phyloP scores from a whole-genome alignment of 768 basidiomycete species.

The Hortiboletus flavorubellus region DNA sequence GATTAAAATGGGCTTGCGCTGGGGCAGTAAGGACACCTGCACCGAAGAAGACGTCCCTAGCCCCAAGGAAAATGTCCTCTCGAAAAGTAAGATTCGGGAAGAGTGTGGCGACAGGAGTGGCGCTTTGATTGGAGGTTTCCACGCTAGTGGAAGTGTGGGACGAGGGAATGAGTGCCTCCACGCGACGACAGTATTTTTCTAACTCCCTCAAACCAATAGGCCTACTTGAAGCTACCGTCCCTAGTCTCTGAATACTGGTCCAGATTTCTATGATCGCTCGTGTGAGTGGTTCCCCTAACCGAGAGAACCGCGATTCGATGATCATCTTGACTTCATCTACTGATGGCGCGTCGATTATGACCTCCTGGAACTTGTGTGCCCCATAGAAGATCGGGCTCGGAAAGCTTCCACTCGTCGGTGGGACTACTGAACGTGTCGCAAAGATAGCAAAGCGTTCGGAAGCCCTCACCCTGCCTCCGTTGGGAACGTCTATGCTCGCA shows the following conservation, averaged over 20 bases:
- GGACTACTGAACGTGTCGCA: conserved; percentile 72
- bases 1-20: conserved; percentile 46
- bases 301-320: conserved; percentile 61
- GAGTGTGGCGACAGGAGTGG: conserved; percentile 38
- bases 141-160: conserved; percentile 44
- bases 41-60: conserved; percentile 90
- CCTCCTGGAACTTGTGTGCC: conserved; percentile 77
- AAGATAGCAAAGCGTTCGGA: conserved; percentile 82
- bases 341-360: conserved; percentile 59
- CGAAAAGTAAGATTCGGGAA: conserved; percentile 73
- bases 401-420: conserved; percentile 46
- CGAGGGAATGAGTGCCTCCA: conserved; percentile 57
- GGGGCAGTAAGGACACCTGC: conserved; percentile 52
- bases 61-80: conserved; percentile 87
- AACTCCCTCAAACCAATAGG: conserved; percentile 76
- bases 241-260: conserved; percentile 53
- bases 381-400: conserved; percentile 74
- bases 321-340: conserved; percentile 68
- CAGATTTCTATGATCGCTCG: conserved; percentile 64
- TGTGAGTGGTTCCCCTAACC: conserved; percentile 48
- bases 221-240: conserved; percentile 49
- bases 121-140: conserved; percentile 21
- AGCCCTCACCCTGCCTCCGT: conserved; percentile 70
- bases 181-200: conserved; percentile 77
- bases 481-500: conserved; percentile 68